These are phyloP conservation scores for Daldinia eschscholtzii DNA, from an alignment of 2,329 filamentous ascomycete genomes.

Conservation along the genomic window DNA sequence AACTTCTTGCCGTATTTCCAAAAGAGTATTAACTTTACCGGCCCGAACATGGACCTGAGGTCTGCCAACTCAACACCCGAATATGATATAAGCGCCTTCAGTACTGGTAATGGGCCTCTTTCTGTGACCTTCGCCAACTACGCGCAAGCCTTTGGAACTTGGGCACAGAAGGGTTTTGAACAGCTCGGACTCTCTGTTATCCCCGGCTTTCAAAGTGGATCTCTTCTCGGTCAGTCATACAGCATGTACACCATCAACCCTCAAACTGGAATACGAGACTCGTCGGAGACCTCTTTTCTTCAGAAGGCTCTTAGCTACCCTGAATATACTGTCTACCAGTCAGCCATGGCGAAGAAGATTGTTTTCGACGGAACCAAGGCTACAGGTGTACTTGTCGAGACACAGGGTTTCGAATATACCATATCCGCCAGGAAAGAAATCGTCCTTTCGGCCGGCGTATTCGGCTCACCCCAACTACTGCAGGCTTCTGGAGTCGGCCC, in stretches of 20 bases:
- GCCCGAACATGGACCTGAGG: conserved; percentile 30
- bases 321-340: conserved; percentile 54
- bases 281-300: conserved; percentile 57
- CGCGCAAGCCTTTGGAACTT: conserved; percentile 54
- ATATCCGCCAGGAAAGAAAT: conserved; percentile 54
- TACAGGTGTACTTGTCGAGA: conserved; percentile 44
- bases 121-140: conserved; percentile 57
- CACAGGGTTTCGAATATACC: conserved; percentile 37
- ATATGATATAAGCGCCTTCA: conserved; percentile 49
- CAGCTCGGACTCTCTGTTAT: conserved; percentile 54
- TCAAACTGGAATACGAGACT: conserved; percentile 48
- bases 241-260: conserved; percentile 51
- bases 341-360: conserved; percentile 60
- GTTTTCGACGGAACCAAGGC: conserved; percentile 57
- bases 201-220: conserved; percentile 56
- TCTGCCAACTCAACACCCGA: conserved; percentile 40
- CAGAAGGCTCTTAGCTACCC: conserved; percentile 45
- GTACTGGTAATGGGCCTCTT: conserved; percentile 49
- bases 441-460: conserved; percentile 55
- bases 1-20: conserved; percentile 38
- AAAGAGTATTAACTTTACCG: conserved; percentile 38
- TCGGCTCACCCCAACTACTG: conserved; percentile 57
- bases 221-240: conserved; percentile 56
- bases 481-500: conserved; percentile 57
- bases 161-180: conserved; percentile 52